A percentile compares a stretch with the other conserved stretches of the same genome.
Conservation (phyloP, 2,329 filamentous ascomycete genomes). For the Fusarium succisae region DNA sequence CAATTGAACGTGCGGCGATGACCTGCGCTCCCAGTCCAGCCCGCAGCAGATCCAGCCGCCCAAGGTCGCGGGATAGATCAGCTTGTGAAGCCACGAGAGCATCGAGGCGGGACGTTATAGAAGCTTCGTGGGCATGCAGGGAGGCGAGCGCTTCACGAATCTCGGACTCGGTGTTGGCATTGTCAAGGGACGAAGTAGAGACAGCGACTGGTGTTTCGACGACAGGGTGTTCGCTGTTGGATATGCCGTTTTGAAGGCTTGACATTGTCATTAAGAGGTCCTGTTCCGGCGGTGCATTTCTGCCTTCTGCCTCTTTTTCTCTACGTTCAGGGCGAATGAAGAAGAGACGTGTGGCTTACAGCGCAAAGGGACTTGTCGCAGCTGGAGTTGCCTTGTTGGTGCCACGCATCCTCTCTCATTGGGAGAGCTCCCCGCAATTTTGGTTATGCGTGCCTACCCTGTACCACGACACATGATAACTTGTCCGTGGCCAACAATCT, state of each 20-base stretch:
- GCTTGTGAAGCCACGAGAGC: slow-evolving; percentile 83
- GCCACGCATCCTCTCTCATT: slow-evolving; percentile 38
- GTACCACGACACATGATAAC: not conserved
- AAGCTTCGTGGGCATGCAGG: slow-evolving; percentile 79
- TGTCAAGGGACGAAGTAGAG: slow-evolving; percentile 61
- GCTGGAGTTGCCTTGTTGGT: slow-evolving; percentile 29
- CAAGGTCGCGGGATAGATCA: slow-evolving; percentile 86
- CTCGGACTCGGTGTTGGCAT: slow-evolving; percentile 79
- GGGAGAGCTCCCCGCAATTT: slow-evolving; percentile 35
- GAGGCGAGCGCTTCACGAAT: slow-evolving; percentile 80
- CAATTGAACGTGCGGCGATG: slow-evolving; percentile 82
- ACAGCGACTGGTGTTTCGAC: slow-evolving; percentile 32
- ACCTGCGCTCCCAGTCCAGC: slow-evolving; percentile 89
- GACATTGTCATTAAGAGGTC: slow-evolving; percentile 57
- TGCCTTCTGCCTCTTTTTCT: slow-evolving; percentile 41
- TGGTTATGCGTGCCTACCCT: slow-evolving; percentile 27
- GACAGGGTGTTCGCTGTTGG: slow-evolving; percentile 47
- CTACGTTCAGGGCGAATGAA: slow-evolving; percentile 19
- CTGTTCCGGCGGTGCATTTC: slow-evolving; percentile 55
- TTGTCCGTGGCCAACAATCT: not conserved
- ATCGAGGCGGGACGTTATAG: slow-evolving; percentile 78
- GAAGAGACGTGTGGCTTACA: slow-evolving; percentile 22
- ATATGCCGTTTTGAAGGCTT: slow-evolving; percentile 56
- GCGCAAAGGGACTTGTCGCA: slow-evolving; percentile 27
- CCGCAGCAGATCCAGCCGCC: slow-evolving; percentile 86